Evolutionary conservation across 2,329 filamentous ascomycete genomes (phyloP).

Genomic region (Curvularia spicifera): DNA sequence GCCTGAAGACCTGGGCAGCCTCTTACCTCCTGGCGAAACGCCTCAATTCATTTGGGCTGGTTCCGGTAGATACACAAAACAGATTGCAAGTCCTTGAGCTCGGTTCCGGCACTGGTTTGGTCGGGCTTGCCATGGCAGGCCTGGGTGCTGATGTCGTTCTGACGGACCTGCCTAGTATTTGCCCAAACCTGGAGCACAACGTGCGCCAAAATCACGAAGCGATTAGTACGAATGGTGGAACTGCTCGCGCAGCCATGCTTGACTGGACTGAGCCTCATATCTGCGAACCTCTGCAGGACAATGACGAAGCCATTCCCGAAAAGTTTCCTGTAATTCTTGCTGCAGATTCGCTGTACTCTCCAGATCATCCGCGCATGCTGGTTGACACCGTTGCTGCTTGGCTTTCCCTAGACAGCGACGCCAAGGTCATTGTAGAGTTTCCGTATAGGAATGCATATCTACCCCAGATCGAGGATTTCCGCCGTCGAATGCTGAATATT

Average conservation of each 20-base stretch:
- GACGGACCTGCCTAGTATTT: constrained; percentile 84
- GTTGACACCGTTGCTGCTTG: constrained; percentile 72
- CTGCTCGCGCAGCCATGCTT: constrained; percentile 68
- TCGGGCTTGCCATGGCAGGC: constrained; percentile 83
- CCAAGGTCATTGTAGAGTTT: constrained; percentile 78
- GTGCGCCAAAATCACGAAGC: constrained; percentile 66
- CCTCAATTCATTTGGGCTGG: constrained; percentile 55
- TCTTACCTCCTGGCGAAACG: constrained; percentile 83
- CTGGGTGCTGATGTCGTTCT: constrained; percentile 72
- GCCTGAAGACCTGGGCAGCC: constrained; percentile 94
- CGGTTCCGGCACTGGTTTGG: constrained; percentile 88
- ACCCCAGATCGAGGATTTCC: constrained; percentile 69
- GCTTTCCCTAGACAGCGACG: constrained; percentile 62
- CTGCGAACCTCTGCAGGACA: constrained; percentile 28
- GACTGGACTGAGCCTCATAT: constrained; percentile 73
- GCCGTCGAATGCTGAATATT: constrained; percentile 63
- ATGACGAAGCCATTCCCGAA: constrained; percentile 14
- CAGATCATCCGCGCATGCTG: constrained; percentile 78
- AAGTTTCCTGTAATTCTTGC: constrained; percentile 71
- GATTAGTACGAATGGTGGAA: constrained; percentile 63
- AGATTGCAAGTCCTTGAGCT: constrained; percentile 69
- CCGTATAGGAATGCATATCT: constrained; percentile 76
- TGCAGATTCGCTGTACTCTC: constrained; percentile 86
- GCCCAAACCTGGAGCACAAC: constrained; percentile 81
- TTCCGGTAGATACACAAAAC: constrained; percentile 1